Conservation (phyloP, 305 asterid genomes). For the Rubia tinctorum region DNA sequence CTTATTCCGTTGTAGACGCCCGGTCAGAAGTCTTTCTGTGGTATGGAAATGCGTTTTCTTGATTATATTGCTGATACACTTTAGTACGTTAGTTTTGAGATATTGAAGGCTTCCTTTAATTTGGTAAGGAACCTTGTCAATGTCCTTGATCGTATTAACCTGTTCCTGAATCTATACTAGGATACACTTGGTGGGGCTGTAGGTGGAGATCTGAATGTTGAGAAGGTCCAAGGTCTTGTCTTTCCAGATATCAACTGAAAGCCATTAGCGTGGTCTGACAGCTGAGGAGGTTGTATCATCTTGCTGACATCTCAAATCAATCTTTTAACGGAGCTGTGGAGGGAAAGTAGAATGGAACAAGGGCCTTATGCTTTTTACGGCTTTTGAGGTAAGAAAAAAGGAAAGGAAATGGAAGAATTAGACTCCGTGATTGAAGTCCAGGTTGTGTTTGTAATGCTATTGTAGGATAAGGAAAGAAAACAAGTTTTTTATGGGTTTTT, state of each 20-base stretch:
- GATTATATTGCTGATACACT: not conserved
- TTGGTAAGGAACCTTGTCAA: not conserved
- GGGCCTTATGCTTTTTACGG: not conserved
- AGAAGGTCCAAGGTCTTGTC: not conserved
- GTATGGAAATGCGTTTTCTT: not conserved
- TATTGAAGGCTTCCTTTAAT: not conserved
- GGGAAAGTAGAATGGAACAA: conserved; percentile 1
- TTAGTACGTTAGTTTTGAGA: not conserved
- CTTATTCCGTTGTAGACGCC: not conserved
- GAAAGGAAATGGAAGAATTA: not conserved
- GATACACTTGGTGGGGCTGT: not conserved
- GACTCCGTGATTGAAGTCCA: not conserved
- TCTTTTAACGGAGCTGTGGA: not conserved
- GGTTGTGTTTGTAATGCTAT: not conserved
- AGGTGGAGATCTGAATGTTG: conserved; percentile 13
- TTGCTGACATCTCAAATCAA: not conserved
- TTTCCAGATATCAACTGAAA: conserved; percentile 3
- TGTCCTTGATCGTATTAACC: not conserved
- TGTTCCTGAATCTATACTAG: not conserved
- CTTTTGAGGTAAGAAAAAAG: not conserved
- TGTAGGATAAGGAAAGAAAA: conserved; percentile 1
- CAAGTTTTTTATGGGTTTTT: not conserved
- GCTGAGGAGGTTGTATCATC: conserved; percentile 2
- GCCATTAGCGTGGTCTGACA: not conserved
- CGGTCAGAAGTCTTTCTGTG: not conserved